phyloP scores from a whole-genome alignment of 2,329 filamentous ascomycete genomes.

The Escovopsis sp. region DNA sequence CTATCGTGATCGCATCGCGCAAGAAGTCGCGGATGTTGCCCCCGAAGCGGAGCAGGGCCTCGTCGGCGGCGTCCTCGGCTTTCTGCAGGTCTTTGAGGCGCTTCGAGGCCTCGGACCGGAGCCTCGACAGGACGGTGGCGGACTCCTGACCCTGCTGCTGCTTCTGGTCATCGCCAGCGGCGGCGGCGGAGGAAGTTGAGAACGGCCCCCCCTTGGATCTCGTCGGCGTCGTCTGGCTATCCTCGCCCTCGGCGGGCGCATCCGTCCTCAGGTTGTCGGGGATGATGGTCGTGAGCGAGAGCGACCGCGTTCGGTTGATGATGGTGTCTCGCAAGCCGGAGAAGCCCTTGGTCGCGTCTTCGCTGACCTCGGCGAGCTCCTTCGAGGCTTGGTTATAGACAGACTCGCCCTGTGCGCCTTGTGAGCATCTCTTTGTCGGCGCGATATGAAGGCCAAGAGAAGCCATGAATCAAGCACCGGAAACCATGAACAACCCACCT shows the following conservation, averaged over 20 bases:
- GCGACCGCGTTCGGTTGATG: slow-evolving; percentile 55
- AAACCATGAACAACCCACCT: slow-evolving; percentile 33
- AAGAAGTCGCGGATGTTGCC: slow-evolving; percentile 81
- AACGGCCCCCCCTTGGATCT: slow-evolving; percentile 20
- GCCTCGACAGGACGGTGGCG: slow-evolving; percentile 60
- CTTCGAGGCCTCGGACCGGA: slow-evolving; percentile 64
- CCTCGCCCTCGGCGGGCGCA: slow-evolving; percentile 16
- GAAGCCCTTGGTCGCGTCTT: slow-evolving; percentile 70
- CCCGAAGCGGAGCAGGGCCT: slow-evolving; percentile 83
- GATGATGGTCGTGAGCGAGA: slow-evolving; percentile 44
- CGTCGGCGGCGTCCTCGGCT: slow-evolving; percentile 91
- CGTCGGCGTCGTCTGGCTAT: slow-evolving; percentile 32
- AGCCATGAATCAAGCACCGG: too few species aligned
- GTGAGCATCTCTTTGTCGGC: slow-evolving; percentile 6
- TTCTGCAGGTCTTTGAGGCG: slow-evolving; percentile 77
- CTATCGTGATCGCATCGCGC: slow-evolving; percentile 76
- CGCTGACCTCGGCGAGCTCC: slow-evolving; percentile 64
- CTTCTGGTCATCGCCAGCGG: slow-evolving; percentile 6
- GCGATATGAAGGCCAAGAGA: too few species aligned
- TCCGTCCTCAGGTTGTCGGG: slow-evolving; percentile 11
- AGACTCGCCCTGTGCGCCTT: slow-evolving; percentile 50
- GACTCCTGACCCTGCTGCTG: slow-evolving; percentile 33
- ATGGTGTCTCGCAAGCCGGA: slow-evolving; percentile 53
- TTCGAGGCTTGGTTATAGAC: slow-evolving; percentile 77
- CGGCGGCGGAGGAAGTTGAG: slow-evolving; percentile 22